These are phyloP conservation scores for Dillenia suffruticosa DNA, from an alignment of 164 flowering plant species.

Conservation along the genomic window DNA sequence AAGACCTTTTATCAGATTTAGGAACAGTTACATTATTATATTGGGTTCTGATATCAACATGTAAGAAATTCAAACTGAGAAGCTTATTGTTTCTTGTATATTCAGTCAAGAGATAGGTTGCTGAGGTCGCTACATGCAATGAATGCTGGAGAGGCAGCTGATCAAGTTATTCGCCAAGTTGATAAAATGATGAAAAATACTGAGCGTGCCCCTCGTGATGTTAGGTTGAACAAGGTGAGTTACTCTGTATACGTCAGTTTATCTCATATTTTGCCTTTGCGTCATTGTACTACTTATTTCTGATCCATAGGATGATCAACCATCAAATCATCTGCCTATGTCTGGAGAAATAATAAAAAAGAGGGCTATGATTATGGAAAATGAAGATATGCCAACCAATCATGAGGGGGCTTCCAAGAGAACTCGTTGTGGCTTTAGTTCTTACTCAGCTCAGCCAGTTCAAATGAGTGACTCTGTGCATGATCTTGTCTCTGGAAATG, in stretches of 20 bases:
- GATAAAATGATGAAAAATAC: constrained; percentile 65
- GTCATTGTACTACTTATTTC: constrained; percentile 4
- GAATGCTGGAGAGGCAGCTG: constrained; percentile 99
- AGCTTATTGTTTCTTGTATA: constrained; percentile 8
- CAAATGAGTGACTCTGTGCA: constrained; percentile 39
- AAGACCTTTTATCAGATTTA: no score
- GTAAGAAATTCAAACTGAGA: neutral
- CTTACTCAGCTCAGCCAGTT: constrained; percentile 18
- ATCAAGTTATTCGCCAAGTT: constrained; percentile 87
- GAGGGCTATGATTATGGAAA: constrained; percentile 43
- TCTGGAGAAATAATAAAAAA: constrained; percentile 49
- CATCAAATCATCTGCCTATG: constrained; percentile 27
- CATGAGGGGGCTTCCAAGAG: constrained; percentile 56
- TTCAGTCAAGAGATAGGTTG: constrained; percentile 86
- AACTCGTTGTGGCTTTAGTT: constrained; percentile 31
- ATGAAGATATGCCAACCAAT: constrained; percentile 35
- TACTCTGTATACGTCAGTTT: neutral
- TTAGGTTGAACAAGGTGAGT: constrained; percentile 57
- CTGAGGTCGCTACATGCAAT: constrained; percentile 67
- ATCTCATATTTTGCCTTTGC: constrained; percentile 3
- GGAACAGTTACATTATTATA: neutral
- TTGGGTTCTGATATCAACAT: neutral
- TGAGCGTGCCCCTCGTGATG: constrained; percentile 76
- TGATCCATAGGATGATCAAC: constrained; percentile 60
- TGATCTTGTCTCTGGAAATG: constrained; percentile 47